phyloP scores from a whole-genome alignment of 208 protist species.

The Leishmania lainsoni region DNA sequence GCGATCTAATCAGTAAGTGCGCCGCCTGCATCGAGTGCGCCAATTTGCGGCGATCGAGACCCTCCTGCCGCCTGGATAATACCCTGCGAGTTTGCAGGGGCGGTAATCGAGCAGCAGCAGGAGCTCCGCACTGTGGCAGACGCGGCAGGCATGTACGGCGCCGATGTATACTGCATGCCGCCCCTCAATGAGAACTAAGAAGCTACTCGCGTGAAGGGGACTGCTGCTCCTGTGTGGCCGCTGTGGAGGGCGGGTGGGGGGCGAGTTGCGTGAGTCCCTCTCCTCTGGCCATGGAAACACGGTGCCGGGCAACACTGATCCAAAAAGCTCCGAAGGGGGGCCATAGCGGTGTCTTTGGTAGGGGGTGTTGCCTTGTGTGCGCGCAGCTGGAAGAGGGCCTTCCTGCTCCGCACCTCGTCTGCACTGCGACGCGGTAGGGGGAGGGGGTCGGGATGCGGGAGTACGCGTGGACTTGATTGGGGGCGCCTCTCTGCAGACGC shows the following conservation, averaged over 20 bases:
- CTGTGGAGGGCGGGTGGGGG: background rate
- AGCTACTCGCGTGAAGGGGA: background rate
- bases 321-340: no score
- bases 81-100: background rate
- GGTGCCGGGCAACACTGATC: background rate
- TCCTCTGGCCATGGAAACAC: background rate
- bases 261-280: background rate
- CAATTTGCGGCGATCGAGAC: background rate
- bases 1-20: background rate
- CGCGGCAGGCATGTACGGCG: background rate
- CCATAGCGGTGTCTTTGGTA: no score
- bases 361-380: no score
- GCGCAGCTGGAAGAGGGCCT: background rate
- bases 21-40: background rate
- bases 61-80: background rate
- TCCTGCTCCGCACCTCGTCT: background rate
- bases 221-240: background rate
- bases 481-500: background rate
- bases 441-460: background rate
- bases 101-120: background rate
- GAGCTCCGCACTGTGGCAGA: background rate
- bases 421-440: no score
- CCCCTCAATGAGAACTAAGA: background rate
- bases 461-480: background rate
- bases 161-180: background rate